Evolutionary conservation across 106 monocot species (phyloP).

Genomic region (Acorus gramineus): DNA sequence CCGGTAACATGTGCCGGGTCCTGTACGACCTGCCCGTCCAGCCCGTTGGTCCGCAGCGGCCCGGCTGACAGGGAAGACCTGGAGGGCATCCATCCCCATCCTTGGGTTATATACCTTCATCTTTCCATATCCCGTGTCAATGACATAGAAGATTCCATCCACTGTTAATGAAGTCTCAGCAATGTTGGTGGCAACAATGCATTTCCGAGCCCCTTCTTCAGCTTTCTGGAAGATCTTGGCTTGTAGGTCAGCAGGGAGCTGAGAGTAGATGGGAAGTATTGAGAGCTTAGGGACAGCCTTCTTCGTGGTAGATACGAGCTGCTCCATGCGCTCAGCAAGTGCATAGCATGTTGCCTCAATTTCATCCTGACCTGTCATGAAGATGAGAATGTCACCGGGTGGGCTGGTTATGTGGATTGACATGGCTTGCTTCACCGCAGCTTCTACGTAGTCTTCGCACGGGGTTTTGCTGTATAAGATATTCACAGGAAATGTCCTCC

Average conservation of each 20-base stretch:
- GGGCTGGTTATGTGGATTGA: conserved; percentile 81
- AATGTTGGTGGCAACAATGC: conserved; percentile 95
- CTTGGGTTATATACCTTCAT: conserved; percentile 95
- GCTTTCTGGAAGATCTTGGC: conserved; percentile 96
- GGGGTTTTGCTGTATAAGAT: conserved; percentile 87
- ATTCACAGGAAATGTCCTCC: conserved; percentile 87
- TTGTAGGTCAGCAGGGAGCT: conserved; percentile 88
- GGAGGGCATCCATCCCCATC: conserved; percentile 98
- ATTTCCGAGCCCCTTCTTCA: conserved; percentile 87
- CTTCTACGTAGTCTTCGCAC: conserved; percentile 97
- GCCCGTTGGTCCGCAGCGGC: conserved; percentile 93
- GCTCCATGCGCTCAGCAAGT: conserved; percentile 83
- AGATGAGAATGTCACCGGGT: conserved; percentile 93
- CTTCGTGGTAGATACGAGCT: conserved; percentile 57
- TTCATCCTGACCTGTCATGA: conserved; percentile 98
- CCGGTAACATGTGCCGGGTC: conserved; percentile 95
- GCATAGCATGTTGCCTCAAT: conserved; percentile 95
- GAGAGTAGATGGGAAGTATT: conserved; percentile 92
- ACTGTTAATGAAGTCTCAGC: conserved; percentile 94
- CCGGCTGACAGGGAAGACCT: conserved; percentile 87
- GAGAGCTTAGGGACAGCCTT: conserved; percentile 73
- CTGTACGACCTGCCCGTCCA: conserved; percentile 86
- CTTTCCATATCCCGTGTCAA: conserved; percentile 90
- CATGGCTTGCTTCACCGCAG: conserved; percentile 95
- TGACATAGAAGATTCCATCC: conserved; percentile 90